phyloP scores from a whole-genome alignment of 306 rosid genomes.

The Fragaria ananassa region DNA sequence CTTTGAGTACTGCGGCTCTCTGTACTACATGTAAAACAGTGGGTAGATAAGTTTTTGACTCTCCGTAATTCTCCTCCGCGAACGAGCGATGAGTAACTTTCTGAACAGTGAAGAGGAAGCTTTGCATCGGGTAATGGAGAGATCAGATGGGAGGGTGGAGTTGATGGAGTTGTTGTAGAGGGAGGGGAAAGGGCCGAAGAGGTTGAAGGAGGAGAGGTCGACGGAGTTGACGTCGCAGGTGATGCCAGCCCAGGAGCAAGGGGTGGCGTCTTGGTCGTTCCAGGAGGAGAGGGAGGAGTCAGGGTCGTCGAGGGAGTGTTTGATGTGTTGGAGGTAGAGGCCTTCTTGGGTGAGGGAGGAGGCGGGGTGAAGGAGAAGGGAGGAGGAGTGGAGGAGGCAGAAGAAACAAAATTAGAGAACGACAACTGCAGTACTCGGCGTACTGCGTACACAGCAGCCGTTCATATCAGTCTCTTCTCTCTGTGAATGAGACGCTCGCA shows the following conservation, averaged over 20 bases:
- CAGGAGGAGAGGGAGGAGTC: conserved; percentile 55
- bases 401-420: too few relatives aligned
- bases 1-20: too few relatives aligned
- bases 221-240: conserved; percentile 41
- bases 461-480: not conserved
- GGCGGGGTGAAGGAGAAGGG: conserved; percentile 34
- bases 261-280: conserved; percentile 46
- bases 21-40: too few relatives aligned
- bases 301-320: conserved; percentile 49
- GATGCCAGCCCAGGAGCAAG: conserved; percentile 70
- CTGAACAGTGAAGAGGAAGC: too few relatives aligned
- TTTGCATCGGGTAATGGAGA: too few relatives aligned
- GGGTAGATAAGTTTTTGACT: too few relatives aligned
- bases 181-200: conserved; percentile 56
- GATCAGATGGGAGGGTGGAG: conserved; percentile 44
- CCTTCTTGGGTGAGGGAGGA: conserved; percentile 60
- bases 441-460: too few relatives aligned
- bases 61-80: too few relatives aligned
- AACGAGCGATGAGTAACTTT: too few relatives aligned
- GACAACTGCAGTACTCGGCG: too few relatives aligned
- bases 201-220: conserved; percentile 53
- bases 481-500: not conserved
- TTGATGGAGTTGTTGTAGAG: conserved; percentile 70
- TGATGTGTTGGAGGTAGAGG: conserved; percentile 45
- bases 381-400: conserved; percentile 10